phyloP scores from a whole-genome alignment of 1,284 basidiomycete species.

The Papiliotrema terrestris region DNA sequence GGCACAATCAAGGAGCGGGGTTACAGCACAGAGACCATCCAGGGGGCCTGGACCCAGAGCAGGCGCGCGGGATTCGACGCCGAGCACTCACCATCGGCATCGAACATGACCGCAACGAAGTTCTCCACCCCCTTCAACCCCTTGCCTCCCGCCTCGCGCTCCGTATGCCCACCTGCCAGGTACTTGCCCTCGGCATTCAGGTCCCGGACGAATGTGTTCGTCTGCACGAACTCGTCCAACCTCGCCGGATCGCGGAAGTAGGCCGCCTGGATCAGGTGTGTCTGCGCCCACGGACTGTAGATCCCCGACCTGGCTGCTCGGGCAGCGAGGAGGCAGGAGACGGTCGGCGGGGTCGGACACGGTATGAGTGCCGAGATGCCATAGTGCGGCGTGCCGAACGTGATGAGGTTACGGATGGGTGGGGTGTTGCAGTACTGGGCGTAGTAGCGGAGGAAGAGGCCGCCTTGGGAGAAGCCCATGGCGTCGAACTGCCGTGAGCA shows the following conservation, averaged over 20 bases:
- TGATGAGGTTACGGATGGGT: conserved; percentile 78
- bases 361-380: conserved; percentile 48
- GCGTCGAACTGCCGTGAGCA: conserved; percentile 64
- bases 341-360: conserved; percentile 44
- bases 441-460: conserved; percentile 88
- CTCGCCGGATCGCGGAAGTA: conserved; percentile 87
- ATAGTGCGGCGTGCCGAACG: conserved; percentile 55
- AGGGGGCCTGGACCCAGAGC: no score
- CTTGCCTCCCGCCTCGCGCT: conserved; percentile 22
- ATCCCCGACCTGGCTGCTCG: conserved; percentile 69
- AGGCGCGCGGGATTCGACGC: no score
- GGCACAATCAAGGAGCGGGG: no score
- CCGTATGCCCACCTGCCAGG: conserved; percentile 7
- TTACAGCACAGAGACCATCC: no score
- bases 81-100: conserved; percentile 42
- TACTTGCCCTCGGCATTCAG: conserved; percentile 35
- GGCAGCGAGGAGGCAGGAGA: conserved; percentile 69
- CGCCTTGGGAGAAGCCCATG: conserved; percentile 90
- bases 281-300: conserved; percentile 78
- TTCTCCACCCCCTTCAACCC: conserved; percentile 43
- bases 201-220: conserved; percentile 56
- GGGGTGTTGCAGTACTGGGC: conserved; percentile 79
- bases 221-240: conserved; percentile 64
- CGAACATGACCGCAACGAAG: conserved; percentile 49
- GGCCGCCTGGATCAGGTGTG: conserved; percentile 81